phyloP scores from a whole-genome alignment of 176 grass and related monocot species.

The Rhynchospora breviuscula region DNA sequence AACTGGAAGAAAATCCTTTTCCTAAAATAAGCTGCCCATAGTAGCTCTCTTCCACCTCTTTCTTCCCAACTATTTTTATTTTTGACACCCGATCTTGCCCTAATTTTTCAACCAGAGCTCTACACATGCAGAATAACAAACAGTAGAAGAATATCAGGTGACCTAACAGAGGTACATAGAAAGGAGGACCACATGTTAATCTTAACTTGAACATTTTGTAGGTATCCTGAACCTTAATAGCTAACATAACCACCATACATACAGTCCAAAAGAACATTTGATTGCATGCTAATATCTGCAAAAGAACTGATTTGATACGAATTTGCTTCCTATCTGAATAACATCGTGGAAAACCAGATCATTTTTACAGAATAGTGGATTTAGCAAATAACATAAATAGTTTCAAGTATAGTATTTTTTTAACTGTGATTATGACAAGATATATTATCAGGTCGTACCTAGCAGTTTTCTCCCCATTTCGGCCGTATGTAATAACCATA shows the following conservation, averaged over 20 bases:
- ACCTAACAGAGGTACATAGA: not conserved
- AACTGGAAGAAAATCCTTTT: constrained; percentile 59
- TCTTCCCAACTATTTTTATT: constrained; percentile 77
- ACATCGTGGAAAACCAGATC: not conserved
- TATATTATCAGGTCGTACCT: constrained; percentile 40
- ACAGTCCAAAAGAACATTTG: not conserved
- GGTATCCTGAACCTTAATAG: not conserved
- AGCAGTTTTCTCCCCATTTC: constrained; percentile 82
- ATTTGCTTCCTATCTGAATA: not conserved
- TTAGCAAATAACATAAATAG: not conserved
- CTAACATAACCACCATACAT: not conserved
- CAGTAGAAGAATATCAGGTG: not conserved
- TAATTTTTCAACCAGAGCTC: constrained; percentile 65
- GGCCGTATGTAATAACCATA: constrained; percentile 64
- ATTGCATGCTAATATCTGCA: too few relatives aligned
- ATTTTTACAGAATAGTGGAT: not conserved
- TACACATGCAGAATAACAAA: constrained; percentile 18
- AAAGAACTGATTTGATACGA: not conserved
- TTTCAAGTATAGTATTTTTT: not conserved
- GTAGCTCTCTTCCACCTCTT: constrained; percentile 82
- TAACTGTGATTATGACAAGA: not conserved
- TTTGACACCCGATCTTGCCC: constrained; percentile 64
- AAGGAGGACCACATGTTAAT: not conserved
- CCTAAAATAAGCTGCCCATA: constrained; percentile 93
- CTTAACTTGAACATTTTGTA: not conserved